A percentile compares a stretch with the other conserved stretches of the same genome.
phyloP scores from a whole-genome alignment of 371 early-diverging fungal genomes.

The Catenaria anguillulae region DNA sequence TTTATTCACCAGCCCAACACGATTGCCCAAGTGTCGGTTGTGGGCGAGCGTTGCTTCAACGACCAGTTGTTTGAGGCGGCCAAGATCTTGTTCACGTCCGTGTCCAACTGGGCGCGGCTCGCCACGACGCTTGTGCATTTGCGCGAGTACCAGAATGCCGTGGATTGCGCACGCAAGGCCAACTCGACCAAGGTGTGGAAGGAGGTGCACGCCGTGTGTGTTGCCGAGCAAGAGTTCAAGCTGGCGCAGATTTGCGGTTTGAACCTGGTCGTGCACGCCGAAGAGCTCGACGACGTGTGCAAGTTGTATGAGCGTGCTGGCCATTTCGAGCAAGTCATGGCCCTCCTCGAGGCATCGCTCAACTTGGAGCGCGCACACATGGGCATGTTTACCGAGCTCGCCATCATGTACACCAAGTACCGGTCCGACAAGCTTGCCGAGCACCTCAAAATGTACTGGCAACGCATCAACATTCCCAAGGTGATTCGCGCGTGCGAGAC shows the following conservation, averaged over 20 bases:
- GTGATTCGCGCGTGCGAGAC: slow-evolving; percentile 85
- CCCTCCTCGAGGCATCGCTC: slow-evolving; percentile 77
- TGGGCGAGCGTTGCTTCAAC: slow-evolving; percentile 92
- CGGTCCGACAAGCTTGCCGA: slow-evolving; percentile 85
- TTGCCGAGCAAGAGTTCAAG: slow-evolving; percentile 81
- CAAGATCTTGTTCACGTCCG: slow-evolving; percentile 77
- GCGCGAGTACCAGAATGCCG: slow-evolving; percentile 86
- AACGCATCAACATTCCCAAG: slow-evolving; percentile 95
- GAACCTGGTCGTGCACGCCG: slow-evolving; percentile 87
- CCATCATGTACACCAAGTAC: slow-evolving; percentile 90
- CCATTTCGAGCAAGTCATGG: slow-evolving; percentile 74
- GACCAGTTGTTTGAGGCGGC: slow-evolving; percentile 82
- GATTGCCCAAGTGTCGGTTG: slow-evolving; percentile 74
- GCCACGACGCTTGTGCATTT: slow-evolving; percentile 88
- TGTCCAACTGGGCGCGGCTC: slow-evolving; percentile 91
- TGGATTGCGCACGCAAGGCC: slow-evolving; percentile 95
- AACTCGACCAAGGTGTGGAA: slow-evolving; percentile 94
- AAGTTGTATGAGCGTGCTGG: slow-evolving; percentile 75
- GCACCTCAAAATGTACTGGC: slow-evolving; percentile 86
- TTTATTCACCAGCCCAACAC: slow-evolving; percentile 71
- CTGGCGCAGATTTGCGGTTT: slow-evolving; percentile 95
- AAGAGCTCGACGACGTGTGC: slow-evolving; percentile 79
- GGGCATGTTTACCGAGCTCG: slow-evolving; percentile 98
- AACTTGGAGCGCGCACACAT: slow-evolving; percentile 94
- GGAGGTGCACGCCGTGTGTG: slow-evolving; percentile 89